Evolutionary conservation across 371 early-diverging fungal genomes (phyloP).

Genomic region (Mucor indicus): DNA sequence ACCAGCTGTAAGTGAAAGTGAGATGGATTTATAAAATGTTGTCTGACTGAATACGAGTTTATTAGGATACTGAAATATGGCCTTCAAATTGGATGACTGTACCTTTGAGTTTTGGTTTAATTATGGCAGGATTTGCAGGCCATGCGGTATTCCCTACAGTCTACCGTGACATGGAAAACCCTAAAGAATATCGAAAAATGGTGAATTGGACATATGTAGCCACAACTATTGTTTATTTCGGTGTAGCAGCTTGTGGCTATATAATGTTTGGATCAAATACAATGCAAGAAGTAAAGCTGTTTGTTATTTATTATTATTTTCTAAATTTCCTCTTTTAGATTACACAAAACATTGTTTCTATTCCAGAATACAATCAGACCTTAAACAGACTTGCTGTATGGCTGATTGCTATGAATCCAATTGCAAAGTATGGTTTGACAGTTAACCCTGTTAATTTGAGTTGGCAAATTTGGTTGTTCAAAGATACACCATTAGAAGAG

Average conservation of each 20-base stretch:
- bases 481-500: constrained; percentile 17
- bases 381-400: constrained; percentile 58
- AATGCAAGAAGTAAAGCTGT: constrained; percentile 53
- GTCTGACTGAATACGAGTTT: no score
- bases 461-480: constrained; percentile 46
- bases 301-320: not conserved
- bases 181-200: constrained; percentile 36
- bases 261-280: constrained; percentile 73
- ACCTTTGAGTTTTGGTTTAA: constrained; percentile 39
- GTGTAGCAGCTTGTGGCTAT: constrained; percentile 58
- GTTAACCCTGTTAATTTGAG: constrained; percentile 59
- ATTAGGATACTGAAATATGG: constrained; percentile 37
- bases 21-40: not conserved
- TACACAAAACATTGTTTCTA: constrained; percentile 63
- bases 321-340: constrained; percentile 37
- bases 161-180: constrained; percentile 49
- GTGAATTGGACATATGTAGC: constrained; percentile 43
- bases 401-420: constrained; percentile 67
- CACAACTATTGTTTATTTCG: constrained; percentile 37
- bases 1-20: constrained; percentile 43
- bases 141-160: constrained; percentile 49
- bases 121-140: constrained; percentile 50
- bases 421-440: constrained; percentile 70
- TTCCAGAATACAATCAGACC: constrained; percentile 51
- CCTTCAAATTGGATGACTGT: constrained; percentile 31